Evolutionary conservation across 441 rosid genomes (phyloP).

Genomic region (Jatropha podagrica): DNA sequence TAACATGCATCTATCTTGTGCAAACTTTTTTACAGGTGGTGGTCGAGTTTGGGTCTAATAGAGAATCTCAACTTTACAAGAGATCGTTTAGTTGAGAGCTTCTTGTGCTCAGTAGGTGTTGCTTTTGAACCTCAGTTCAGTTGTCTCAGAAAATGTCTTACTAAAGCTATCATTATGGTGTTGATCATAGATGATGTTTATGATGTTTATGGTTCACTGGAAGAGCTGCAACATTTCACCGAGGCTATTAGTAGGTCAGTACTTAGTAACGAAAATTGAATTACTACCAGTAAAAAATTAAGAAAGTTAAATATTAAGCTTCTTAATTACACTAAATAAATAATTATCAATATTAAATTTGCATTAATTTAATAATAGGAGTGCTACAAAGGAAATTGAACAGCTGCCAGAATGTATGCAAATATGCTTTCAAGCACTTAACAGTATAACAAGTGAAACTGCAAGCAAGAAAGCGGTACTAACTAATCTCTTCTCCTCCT

Average conservation of each 20-base stretch:
- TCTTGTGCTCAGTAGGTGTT: slow-evolving; percentile 45
- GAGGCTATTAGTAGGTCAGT: slow-evolving; percentile 36
- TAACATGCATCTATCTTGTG: too few species aligned
- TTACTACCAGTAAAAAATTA: neutral
- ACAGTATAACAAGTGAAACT: slow-evolving; percentile 27
- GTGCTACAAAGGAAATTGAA: slow-evolving; percentile 32
- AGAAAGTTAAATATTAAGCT: neutral
- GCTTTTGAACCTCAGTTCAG: slow-evolving; percentile 30
- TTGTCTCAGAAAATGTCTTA: slow-evolving; percentile 38
- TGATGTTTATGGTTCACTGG: slow-evolving; percentile 47
- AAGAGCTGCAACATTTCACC: slow-evolving; percentile 48
- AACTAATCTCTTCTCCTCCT: too few species aligned
- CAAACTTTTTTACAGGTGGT: slow-evolving; percentile 38
- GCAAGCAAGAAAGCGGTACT: slow-evolving; percentile 11
- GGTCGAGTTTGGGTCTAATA: slow-evolving; percentile 37
- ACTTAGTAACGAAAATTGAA: neutral
- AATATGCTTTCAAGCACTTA: slow-evolving; percentile 38
- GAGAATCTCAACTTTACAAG: slow-evolving; percentile 40
- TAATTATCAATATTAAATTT: neutral
- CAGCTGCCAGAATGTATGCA: slow-evolving; percentile 43
- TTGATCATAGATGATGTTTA: slow-evolving; percentile 49
- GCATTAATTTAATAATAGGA: slow-evolving; percentile 25
- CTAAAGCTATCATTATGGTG: slow-evolving; percentile 37
- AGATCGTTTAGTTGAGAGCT: slow-evolving; percentile 49
- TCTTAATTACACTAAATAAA: too few species aligned